phyloP scores from a whole-genome alignment of 2,329 filamentous ascomycete species.

The Cordyceps javanica region DNA sequence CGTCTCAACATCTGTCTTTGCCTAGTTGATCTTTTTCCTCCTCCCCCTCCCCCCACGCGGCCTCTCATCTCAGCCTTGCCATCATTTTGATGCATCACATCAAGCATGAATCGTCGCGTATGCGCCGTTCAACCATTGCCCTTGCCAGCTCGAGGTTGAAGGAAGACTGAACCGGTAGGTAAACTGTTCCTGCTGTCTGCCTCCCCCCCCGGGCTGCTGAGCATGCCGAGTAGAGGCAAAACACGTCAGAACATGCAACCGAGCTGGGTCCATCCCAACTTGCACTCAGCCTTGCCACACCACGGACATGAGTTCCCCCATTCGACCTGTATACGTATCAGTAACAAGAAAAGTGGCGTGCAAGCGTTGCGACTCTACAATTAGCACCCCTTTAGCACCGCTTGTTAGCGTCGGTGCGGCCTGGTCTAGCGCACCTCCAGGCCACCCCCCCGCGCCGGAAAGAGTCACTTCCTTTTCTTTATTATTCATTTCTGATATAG shows the following conservation, averaged over 20 bases:
- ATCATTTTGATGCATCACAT: too few species aligned
- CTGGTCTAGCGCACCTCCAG: neutral
- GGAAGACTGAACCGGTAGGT: too few species aligned
- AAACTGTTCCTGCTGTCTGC: too few species aligned
- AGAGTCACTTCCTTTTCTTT: neutral
- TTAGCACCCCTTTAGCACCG: neutral
- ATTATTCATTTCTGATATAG: neutral
- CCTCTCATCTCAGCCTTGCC: too few species aligned
- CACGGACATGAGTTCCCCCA: slow-evolving; percentile 6
- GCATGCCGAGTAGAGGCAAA: too few species aligned
- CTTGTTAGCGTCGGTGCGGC: neutral
- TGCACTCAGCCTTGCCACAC: slow-evolving; percentile 7
- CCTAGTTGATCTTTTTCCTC: too few species aligned
- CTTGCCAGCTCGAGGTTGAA: too few species aligned
- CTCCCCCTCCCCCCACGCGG: too few species aligned
- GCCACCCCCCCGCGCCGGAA: neutral
- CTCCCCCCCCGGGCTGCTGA: too few species aligned
- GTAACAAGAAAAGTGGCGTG: neutral
- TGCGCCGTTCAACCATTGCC: too few species aligned
- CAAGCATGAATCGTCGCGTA: too few species aligned
- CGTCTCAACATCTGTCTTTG: too few species aligned
- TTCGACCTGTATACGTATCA: neutral
- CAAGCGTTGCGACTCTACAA: neutral
- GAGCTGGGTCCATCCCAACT: neutral
- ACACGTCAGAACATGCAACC: neutral